Base-by-base conservation (phyloP, 2,329 filamentous ascomycete genomes). In the Exophiala dermatitidis region DNA sequence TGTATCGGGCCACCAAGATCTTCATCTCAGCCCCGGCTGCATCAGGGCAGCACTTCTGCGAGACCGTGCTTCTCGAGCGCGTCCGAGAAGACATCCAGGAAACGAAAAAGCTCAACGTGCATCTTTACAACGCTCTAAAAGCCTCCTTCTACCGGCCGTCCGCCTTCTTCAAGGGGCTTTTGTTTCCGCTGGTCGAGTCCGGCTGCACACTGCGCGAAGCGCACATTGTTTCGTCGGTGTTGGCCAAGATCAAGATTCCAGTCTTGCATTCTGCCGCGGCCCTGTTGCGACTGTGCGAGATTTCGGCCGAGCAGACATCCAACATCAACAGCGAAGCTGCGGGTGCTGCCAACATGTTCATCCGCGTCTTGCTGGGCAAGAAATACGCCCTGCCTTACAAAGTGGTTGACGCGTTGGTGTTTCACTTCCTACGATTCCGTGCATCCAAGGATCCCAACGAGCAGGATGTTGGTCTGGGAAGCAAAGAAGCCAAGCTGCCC, bases 41-140 rank as follows among this genome's bases (percentile, higher is more conserved):
- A 8, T 82, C 89, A 9, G 88, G 88, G 1, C 89, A 95, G 67
- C 78, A 84, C 58, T 98, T 95, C 68, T 81, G 95, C 64, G 86
- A 89, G 67, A 87, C 85, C 63, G 84, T 98, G 31, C 78, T 98
- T 2, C 80, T 98, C 19, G 89, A 94, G 58, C 83, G 84, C 47
- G 90, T 97, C n/a, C 85, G 90, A 57, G 87, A 95, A 64, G 88
- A 97, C 64, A 97, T 98, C 56, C 84, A 85, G 66, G 90, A 98
- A 70, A 90, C 84, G 59, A 93, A 93, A 72, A 96, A 96, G 69
- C 78, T 98, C 53, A 96, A 96, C 65, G 85, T 96, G 0, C 93
- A 98, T 69, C 77, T 97, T 5, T 98, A 96, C 79, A 91, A 94
- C 64, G 82, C 89, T 0, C 76, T 98, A 53, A 96, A 96, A 73